Base-by-base conservation (phyloP, 768 basidiomycete species). In the Termitomyces sp. region DNA sequence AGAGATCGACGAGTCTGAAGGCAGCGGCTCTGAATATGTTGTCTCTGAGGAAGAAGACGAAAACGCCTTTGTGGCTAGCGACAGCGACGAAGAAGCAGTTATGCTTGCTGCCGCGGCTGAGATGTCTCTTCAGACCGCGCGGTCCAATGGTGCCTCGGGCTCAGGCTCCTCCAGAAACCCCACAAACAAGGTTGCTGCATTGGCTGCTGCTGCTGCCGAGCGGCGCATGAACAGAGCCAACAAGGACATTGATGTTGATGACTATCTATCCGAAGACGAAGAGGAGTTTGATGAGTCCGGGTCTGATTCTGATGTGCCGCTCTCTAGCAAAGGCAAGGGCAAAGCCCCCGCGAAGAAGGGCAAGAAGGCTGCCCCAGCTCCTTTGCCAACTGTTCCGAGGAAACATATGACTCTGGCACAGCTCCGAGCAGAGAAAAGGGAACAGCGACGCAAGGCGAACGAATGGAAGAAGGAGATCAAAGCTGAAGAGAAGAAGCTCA, bases 1-100 rank as follows among this genome's bases (percentile, higher is more conserved):
- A 46, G 65, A 71, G 22, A 51, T 80, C 32, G 75, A 78, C 12
- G 87, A 88, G 60, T 85, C 81, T 18, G 81, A 81, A 35, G 81
- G 77, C 57, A 84, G 81, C 69, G 86, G 79, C 32, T 90, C 89
- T 44, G 88, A 88, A 59, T 90, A 87, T 64, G 75, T 82, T 45
- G 75, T 61, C 2, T 79, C 80, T 3, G 79, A 80, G 28, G 70
- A 73, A 15, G 70, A 73, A 20, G 77, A 78, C 28, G 77, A 77
- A 46, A 76, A 79, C 38, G 65, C 65, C 8, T 64, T 64, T 48
- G 67, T 67, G 38, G 69, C 70, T 2, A 66, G 69, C 20, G 72
- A 74, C 49, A 66, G 63, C 49, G 74, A 63, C 56, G 81, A 80
- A 45, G 83, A 85, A 63, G 78, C 75, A 51, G 58, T 84, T 22